These are phyloP conservation scores for Aspergillus chevalieri DNA, from an alignment of 2,329 filamentous ascomycete genomes.

Conservation along the genomic window DNA sequence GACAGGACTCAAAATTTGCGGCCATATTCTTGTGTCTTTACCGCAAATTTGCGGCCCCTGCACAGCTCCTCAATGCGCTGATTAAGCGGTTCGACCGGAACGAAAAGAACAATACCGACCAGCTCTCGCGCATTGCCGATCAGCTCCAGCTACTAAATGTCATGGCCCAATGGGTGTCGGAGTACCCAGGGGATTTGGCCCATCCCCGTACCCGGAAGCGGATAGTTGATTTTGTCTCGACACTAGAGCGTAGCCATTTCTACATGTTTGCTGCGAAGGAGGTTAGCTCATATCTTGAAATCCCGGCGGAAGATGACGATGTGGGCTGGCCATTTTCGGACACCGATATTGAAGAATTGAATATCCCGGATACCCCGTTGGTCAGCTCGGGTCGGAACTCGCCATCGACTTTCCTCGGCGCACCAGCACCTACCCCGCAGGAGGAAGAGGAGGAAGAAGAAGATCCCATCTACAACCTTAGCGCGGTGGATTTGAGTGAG, in stretches of 20 bases:
- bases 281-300: constrained; percentile 71
- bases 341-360: constrained; percentile 47
- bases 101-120: constrained; percentile 64
- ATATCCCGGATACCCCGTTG: constrained; percentile 36
- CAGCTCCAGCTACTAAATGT: constrained; percentile 80
- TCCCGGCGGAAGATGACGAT: constrained; percentile 80
- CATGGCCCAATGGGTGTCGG: constrained; percentile 79
- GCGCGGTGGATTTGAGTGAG: constrained; percentile 33
- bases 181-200: constrained; percentile 91
- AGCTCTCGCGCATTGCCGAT: constrained; percentile 69
- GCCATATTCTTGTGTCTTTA: constrained; percentile 89
- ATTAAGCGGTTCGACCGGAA: constrained; percentile 58
- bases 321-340: constrained; percentile 86
- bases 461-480: constrained; percentile 34
- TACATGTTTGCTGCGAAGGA: constrained; percentile 81
- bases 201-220: constrained; percentile 65
- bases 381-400: constrained; percentile 37
- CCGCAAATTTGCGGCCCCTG: constrained; percentile 82
- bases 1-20: constrained; percentile 80
- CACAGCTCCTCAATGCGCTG: constrained; percentile 70
- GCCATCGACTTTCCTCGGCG: constrained; percentile 27
- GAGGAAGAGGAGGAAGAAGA: constrained; percentile 28
- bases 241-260: constrained; percentile 69
- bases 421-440: constrained; percentile 12
- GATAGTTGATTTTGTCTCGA: constrained; percentile 67